Base-by-base conservation (phyloP, 164 flowering plant genomes). In the Magnolia kwangsiensis region DNA sequence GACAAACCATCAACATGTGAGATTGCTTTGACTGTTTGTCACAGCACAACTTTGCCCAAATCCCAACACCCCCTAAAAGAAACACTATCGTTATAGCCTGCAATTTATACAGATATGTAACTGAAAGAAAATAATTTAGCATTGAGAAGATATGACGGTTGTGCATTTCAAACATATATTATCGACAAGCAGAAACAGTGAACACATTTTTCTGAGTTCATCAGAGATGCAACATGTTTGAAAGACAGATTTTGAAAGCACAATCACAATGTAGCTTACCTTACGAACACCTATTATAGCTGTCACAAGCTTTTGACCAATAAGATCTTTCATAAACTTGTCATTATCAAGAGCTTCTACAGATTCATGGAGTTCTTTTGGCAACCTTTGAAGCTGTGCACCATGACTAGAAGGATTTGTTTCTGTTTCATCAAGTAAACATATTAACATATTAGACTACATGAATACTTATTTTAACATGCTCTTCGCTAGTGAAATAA, bases 261-360 rank as follows among this genome's bases (percentile, higher is more conserved):
- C 11, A 45, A 9, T 16, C 49, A 1, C 65, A 65, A 61, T 13
- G 49, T 31, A 67, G 81, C 78, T 50, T 86, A 92, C 99, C 97
- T 92, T 90, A 65, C 98, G 91, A 75, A 92, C 86, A 63, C 91
- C 99, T 72, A 75, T 83, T 59, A 96, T 84, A 78, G 96, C 94
- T 50, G 86, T 81, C 68, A 86, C 64, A 78, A 94, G 89, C 84
- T 91, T 90, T 77, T 92, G 90, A 75, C 94, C 98, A 50, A 93
- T 80, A 9, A 93, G 72, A 45, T 90, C 90, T 58, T 81, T 82
- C 76, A 96, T 72, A 68, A 85, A 70, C 37, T 70, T n/a, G 77
- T 94, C 95, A 55, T 85, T 85, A 76, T 86, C 75, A 73, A 96
- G 92, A 78, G 98, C 96, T 73, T 84, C 88, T 50, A 94, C 76